These are phyloP conservation scores for Nissolia schottii DNA, from an alignment of 306 rosid genomes.

Conservation along the genomic window DNA sequence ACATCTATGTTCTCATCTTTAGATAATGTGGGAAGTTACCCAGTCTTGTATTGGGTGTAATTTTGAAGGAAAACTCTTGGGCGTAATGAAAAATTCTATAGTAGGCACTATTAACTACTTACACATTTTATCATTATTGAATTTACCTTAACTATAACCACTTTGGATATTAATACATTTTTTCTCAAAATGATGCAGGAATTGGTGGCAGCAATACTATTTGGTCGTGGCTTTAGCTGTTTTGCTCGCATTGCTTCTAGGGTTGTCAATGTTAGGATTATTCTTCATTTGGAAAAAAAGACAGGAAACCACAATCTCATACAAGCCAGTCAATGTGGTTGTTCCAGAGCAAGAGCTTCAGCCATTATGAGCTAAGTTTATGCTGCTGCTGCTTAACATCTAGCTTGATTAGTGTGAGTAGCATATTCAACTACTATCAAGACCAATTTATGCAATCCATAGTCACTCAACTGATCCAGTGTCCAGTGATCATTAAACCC, in stretches of 20 bases:
- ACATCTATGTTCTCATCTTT: neutral
- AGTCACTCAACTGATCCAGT: conserved; percentile 26
- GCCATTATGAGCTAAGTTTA: conserved; percentile 49
- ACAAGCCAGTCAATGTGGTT: conserved; percentile 65
- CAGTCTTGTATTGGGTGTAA: neutral
- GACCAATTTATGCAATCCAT: conserved; percentile 23
- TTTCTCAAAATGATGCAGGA: conserved; percentile 46
- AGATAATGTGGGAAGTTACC: neutral
- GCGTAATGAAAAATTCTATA: neutral
- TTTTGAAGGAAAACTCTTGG: neutral
- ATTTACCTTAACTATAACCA: neutral
- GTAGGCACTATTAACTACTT: neutral
- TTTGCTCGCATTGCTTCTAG: conserved; percentile 42
- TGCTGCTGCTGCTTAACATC: conserved; percentile 27
- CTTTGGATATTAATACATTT: conserved; percentile 16
- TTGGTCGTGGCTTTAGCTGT: conserved; percentile 39
- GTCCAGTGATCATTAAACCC: conserved; percentile 11
- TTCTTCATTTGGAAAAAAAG: conserved; percentile 64
- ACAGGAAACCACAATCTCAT: conserved; percentile 41
- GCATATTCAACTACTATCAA: conserved; percentile 28
- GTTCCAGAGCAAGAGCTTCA: conserved; percentile 88
- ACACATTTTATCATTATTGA: conserved; percentile 13
- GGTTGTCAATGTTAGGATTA: conserved; percentile 46
- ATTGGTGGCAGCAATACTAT: conserved; percentile 52
- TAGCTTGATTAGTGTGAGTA: conserved; percentile 14